Percentiles rank a stretch among this genome's conserved stretches.
Evolutionary conservation across 306 rosid species (phyloP).

Genomic region (Senna tora): DNA sequence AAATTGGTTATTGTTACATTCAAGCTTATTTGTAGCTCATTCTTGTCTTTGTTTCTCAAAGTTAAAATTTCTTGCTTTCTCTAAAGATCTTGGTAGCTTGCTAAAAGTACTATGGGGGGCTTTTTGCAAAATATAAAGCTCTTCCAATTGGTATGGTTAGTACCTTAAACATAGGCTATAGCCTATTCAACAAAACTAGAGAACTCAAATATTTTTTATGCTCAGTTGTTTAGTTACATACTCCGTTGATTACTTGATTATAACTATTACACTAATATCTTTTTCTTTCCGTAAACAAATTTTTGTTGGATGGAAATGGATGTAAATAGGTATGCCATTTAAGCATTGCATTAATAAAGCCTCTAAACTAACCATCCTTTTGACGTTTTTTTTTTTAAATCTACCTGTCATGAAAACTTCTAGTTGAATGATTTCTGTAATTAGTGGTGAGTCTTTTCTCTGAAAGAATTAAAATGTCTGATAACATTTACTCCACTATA

Average conservation of each 20-base stretch:
- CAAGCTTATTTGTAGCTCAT: not conserved
- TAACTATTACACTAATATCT: conserved; percentile 6
- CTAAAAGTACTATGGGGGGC: not conserved
- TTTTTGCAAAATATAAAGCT: not conserved
- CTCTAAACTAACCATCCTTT: not conserved
- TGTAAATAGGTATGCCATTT: conserved; percentile 3
- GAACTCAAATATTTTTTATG: conserved; percentile 5
- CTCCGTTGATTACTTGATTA: conserved; percentile 17
- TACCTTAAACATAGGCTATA: not conserved
- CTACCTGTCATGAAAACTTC: conserved; percentile 6
- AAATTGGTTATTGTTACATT: not conserved
- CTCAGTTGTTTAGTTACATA: conserved; percentile 3
- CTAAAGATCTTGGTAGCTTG: not conserved
- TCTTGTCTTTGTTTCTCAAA: not conserved
- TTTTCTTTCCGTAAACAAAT: not conserved
- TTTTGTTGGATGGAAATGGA: not conserved
- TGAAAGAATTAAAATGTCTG: not conserved
- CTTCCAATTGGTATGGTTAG: not conserved
- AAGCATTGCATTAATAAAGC: not conserved
- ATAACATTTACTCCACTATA: conserved; percentile 6
- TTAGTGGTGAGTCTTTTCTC: not conserved
- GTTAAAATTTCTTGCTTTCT: not conserved
- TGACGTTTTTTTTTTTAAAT: conserved; percentile 2
- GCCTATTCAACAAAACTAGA: not conserved
- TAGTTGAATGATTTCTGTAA: not conserved